A percentile compares a stretch with the other conserved stretches of the same genome.
These are phyloP conservation scores for Paragyromitra xinjiangensis DNA, from an alignment of 495 filamentous ascomycete species.

Conservation along the genomic window DNA sequence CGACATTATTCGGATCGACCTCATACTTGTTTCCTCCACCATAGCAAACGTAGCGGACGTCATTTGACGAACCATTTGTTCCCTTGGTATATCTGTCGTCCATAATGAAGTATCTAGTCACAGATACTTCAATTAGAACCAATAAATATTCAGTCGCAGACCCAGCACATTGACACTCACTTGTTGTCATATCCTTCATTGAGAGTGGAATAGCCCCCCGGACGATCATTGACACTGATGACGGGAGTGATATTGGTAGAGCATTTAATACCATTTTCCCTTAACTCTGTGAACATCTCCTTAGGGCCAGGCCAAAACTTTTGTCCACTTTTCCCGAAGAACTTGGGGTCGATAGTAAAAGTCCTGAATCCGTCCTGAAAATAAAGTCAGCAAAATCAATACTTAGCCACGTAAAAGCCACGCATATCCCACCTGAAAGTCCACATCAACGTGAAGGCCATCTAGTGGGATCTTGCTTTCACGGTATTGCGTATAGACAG, in stretches of 20 bases:
- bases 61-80: slow-evolving; percentile 36
- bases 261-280: slow-evolving; percentile 56
- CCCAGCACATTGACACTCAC: slow-evolving; percentile 2
- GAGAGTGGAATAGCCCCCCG: slow-evolving; percentile 50
- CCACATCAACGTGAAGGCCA: slow-evolving; percentile 59
- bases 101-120: slow-evolving; percentile 31
- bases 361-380: slow-evolving; percentile 54
- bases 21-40: slow-evolving; percentile 42
- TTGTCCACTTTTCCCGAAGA: background rate
- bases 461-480: slow-evolving; percentile 55
- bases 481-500: slow-evolving; percentile 45
- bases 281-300: slow-evolving; percentile 55
- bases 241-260: slow-evolving; percentile 58
- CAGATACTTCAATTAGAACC: background rate
- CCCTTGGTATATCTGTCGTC: slow-evolving; percentile 37
- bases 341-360: slow-evolving; percentile 55
- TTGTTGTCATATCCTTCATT: slow-evolving; percentile 47
- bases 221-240: slow-evolving; percentile 44
- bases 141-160: background rate
- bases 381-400: background rate
- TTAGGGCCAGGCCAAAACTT: slow-evolving; percentile 38
- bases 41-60: slow-evolving; percentile 51
- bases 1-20: slow-evolving; percentile 47
- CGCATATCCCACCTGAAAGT: slow-evolving; percentile 51
- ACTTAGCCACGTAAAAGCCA: background rate